Conservation (phyloP, 116 monocot genomes). For the Papilionanthe hybrid region DNA sequence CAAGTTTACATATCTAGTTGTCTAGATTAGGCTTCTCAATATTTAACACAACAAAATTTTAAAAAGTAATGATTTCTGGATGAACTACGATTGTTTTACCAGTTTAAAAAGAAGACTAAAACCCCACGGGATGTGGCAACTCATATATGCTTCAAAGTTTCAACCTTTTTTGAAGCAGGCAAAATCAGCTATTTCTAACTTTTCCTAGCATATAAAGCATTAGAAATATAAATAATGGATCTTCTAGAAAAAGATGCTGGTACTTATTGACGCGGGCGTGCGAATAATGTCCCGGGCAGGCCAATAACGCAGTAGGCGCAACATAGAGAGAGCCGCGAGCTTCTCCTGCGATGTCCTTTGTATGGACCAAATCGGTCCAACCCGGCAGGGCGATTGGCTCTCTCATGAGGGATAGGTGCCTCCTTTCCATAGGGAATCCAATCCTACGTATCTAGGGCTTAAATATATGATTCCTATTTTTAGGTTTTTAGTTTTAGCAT, state of each 20-base stretch:
- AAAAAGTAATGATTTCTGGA: not conserved
- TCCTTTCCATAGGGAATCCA: too few relatives aligned
- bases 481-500: too few relatives aligned
- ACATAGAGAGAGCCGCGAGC: too few relatives aligned
- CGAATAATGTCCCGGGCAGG: too few relatives aligned
- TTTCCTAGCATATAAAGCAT: not conserved
- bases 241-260: not conserved
- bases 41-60: not conserved
- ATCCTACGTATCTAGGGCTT: too few relatives aligned
- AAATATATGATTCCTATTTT: too few relatives aligned
- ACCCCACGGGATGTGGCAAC: not conserved
- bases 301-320: too few relatives aligned
- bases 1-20: not conserved
- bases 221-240: not conserved
- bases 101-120: not conserved
- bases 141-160: not conserved
- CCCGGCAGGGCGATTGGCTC: too few relatives aligned
- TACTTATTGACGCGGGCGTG: too few relatives aligned
- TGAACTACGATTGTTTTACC: not conserved
- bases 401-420: too few relatives aligned
- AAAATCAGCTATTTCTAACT: not conserved
- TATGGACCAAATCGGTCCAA: too few relatives aligned
- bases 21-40: not conserved
- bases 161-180: not conserved
- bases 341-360: too few relatives aligned